Base-by-base conservation (phyloP, 164 flowering plant genomes). In the Kalanchoe fedtschenkoi region DNA sequence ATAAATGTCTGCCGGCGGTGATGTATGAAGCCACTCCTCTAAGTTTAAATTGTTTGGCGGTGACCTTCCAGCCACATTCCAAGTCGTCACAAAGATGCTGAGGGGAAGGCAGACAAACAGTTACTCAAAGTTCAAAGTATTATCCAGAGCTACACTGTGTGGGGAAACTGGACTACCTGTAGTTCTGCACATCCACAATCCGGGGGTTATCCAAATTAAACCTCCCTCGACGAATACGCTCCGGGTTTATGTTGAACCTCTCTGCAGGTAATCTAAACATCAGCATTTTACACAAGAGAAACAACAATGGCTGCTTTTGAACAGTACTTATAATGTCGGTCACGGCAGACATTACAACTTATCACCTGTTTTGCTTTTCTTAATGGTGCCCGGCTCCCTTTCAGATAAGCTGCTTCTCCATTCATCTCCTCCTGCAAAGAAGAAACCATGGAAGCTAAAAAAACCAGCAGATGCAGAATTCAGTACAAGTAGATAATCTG, bases 11-110 rank as follows among this genome's bases (percentile, higher is more conserved):
- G 90, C 85, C 44, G 90, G 85, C 61, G 90, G 80, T 41, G 90
- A 65, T 16, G 85, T 70, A 68, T 78, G 90, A 59, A 85, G 79
- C 87, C 85, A 85, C 33, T 81, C 84, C 61, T 85, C 90, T 21
- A 85, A 75, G 51, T 72, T 82, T 71, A 85, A 65, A 62, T 78
- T 78, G 63, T 72, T 69, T 8, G 84, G 69, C 19, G 90, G 90
- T 8, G 90, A 76, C 76, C 74, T 82, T 68, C 90, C 90, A 62
- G 80, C 90, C 63, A 85, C 90, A 65, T 85, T 85, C 90, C 90
- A 85, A 55, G 87, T 76, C 21, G 83, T 80, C 6, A 77, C 82
- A 73, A 85, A 85, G 37, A 83, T 58, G 44, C 90, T 85, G 81
- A 63, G 34, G n/a, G n/a, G 0, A 33, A 35, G 37, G 28, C 21